Evolutionary conservation across 768 basidiomycete genomes (phyloP), one percentile per base, ranked within the genome.

Genomic region (Tricholoma sp.): DNA sequence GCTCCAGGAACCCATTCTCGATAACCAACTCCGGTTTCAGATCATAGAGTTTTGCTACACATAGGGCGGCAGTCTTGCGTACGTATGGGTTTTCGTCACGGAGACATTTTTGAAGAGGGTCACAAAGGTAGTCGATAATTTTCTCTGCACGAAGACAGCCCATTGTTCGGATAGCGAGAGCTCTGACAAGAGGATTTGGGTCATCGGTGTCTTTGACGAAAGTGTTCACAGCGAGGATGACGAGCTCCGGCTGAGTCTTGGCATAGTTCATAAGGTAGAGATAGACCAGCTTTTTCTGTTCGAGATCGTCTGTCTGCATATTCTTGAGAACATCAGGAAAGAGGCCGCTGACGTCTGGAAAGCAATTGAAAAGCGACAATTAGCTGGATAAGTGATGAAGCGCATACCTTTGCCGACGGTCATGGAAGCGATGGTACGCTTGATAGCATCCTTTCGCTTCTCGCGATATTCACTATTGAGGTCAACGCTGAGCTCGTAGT

Each of bases 211-310:
- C 97, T 79, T 97, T 85, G 60, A 99, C 97, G 68, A 99, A 98
- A 7, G 96, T 99, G 68, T 98, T 99, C 58, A 99, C 97, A 29
- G 97, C 97, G 47, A 99, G 81, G 67, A 99, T 98, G 72, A 98
- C 95, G 59, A 98, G 90, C 68, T 99, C 97, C 0, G 97, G 97
- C 67, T 99, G 97, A 0, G 96, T 95, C 69, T 97, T 97, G 33
- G 96, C 96, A 63, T 98, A 99, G 77, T 99, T 99, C 91, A 98
- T 98, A 57, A 99, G 85, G 72, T 98, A 98, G 20, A 97, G 83
- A 66, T 97, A 98, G n/a, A 98, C 97, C 33, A 99, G 89, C 74
- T 99, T 98, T 84, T 98, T 99, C 76, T 98, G 97, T 72, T 99
- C 97, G 53, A 99, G 83, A 70, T 98, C 96, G 52, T 99, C 96